Evolutionary conservation across 1,139 yeast species (phyloP).

Genomic region (Kurtzmaniella natalensis): DNA sequence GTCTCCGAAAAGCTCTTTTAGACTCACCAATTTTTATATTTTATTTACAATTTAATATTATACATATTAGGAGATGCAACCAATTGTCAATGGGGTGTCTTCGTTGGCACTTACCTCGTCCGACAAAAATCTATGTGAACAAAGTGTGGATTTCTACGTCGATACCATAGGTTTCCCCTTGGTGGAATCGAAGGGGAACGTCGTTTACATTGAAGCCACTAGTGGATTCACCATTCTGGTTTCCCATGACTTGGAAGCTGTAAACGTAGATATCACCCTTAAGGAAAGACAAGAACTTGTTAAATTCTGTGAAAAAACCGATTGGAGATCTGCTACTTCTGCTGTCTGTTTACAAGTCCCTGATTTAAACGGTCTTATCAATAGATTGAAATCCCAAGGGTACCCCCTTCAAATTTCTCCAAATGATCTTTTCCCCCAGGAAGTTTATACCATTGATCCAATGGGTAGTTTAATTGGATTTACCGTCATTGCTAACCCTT

Average conservation of each 20-base stretch:
- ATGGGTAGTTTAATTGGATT: slow-evolving; percentile 66
- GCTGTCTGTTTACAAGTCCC: slow-evolving; percentile 34
- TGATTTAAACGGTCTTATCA: slow-evolving; percentile 32
- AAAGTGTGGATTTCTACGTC: slow-evolving; percentile 45
- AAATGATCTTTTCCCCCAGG: slow-evolving; percentile 63
- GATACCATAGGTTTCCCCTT: slow-evolving; percentile 38
- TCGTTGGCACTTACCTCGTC: slow-evolving; percentile 43
- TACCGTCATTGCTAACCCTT: slow-evolving; percentile 54
- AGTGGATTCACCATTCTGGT: slow-evolving; percentile 28
- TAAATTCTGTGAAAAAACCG: slow-evolving; percentile 28
- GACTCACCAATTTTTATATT: too few relatives aligned
- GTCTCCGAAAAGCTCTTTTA: too few relatives aligned
- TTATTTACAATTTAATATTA: too few relatives aligned
- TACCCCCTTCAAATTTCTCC: slow-evolving; percentile 44
- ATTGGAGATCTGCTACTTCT: slow-evolving; percentile 49
- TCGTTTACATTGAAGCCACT: slow-evolving; percentile 30
- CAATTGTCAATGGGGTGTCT: slow-evolving; percentile 51
- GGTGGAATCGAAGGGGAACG: slow-evolving; percentile 19
- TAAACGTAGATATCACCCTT: slow-evolving; percentile 22
- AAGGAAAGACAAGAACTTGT: slow-evolving; percentile 20
- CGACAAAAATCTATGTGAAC: slow-evolving; percentile 24
- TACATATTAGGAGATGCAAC: too few relatives aligned
- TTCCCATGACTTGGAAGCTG: slow-evolving; percentile 23
- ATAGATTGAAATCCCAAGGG: slow-evolving; percentile 21
- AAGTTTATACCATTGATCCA: slow-evolving; percentile 65